Percentiles rank a stretch among this genome's conserved stretches.
These are phyloP conservation scores for Fusarium sororula DNA, from an alignment of 2,329 filamentous ascomycete species.

Conservation along the genomic window DNA sequence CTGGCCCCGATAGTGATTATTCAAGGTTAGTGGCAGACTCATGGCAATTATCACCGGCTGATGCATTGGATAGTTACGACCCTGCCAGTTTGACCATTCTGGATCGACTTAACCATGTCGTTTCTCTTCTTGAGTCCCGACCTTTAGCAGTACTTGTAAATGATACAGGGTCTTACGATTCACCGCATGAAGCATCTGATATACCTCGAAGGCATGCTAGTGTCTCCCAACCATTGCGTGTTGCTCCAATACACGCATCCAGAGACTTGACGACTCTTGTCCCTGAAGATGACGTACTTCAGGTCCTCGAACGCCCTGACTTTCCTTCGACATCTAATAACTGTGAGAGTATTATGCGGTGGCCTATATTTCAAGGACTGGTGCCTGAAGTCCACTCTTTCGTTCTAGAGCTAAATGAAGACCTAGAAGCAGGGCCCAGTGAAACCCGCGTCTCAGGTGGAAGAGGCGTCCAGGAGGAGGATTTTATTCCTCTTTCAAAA, in stretches of 20 bases:
- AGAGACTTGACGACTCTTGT: not conserved
- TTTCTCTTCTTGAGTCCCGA: not conserved
- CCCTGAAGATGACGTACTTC: not conserved
- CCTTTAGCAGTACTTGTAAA: not conserved
- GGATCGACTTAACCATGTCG: not conserved
- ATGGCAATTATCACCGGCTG: accelerated
- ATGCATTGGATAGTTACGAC: not conserved
- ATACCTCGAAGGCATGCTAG: accelerated
- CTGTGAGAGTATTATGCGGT: not conserved
- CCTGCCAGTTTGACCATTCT: not conserved
- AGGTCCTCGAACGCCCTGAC: not conserved
- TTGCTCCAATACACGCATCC: not conserved
- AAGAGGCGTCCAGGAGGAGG: not conserved
- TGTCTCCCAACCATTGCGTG: not conserved
- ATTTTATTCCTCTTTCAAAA: not conserved
- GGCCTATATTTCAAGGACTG: not conserved
- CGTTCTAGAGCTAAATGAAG: not conserved
- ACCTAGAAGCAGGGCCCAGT: not conserved
- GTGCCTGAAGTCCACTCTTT: not conserved
- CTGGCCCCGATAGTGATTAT: not conserved
- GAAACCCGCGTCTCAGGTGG: not conserved
- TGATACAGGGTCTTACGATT: not conserved
- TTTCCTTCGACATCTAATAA: not conserved
- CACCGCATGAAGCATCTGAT: no score
- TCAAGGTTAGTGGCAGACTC: not conserved